A percentile compares a stretch with the other conserved stretches of the same genome.
These are phyloP conservation scores for Russula emetica DNA, from an alignment of 768 basidiomycete genomes.

Conservation along the genomic window DNA sequence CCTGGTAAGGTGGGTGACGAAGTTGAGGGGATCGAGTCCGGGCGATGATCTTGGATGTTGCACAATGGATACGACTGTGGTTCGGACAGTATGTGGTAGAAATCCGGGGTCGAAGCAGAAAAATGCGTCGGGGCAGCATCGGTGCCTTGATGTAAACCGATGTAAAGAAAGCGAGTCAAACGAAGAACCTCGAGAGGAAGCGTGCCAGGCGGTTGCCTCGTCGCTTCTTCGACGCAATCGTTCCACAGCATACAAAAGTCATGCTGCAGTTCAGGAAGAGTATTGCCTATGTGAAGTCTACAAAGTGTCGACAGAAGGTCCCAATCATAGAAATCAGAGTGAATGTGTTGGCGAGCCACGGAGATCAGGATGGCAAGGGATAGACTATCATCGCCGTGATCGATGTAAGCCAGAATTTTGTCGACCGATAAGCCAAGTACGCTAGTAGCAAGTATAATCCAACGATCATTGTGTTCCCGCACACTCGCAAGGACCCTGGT, in stretches of 20 bases:
- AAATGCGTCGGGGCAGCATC: background rate
- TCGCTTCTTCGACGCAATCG: background rate
- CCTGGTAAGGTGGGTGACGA: too few species aligned
- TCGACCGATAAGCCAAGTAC: background rate
- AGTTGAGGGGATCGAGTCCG: background rate
- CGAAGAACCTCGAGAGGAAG: background rate
- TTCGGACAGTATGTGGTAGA: background rate
- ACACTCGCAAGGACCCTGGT: too few species aligned
- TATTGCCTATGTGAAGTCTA: background rate
- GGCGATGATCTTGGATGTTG: background rate
- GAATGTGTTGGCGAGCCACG: background rate
- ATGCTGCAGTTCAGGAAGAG: background rate
- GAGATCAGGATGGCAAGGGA: background rate
- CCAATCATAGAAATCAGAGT: background rate
- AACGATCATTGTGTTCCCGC: too few species aligned
- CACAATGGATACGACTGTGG: background rate
- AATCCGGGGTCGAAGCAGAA: background rate
- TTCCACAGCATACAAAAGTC: background rate
- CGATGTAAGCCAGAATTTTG: background rate
- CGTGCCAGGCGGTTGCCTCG: too few species aligned
- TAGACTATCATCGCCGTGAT: background rate
- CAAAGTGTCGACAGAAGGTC: background rate
- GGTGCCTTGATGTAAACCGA: background rate
- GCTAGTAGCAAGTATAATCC: background rate
- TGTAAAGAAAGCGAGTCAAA: background rate